Base-by-base conservation (phyloP, 2,329 filamentous ascomycete species). In the Calonectria pteridis region DNA sequence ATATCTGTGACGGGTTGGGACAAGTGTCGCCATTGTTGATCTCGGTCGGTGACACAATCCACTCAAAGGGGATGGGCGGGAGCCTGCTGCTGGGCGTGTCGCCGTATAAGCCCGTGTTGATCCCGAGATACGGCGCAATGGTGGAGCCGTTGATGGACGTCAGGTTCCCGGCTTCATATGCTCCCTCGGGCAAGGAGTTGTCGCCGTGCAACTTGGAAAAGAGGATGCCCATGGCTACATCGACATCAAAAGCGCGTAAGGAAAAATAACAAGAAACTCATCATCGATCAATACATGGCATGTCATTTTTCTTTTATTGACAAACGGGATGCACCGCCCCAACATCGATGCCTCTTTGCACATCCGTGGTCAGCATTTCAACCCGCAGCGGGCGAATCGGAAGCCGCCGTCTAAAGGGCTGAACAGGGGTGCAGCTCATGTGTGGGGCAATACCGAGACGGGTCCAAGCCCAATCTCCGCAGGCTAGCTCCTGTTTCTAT, bases 1-100 rank as follows among this genome's bases (percentile, higher is more conserved):
- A 28, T 14, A 78, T 75, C 3, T 65, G 69, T 4, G 66, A 63
- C 0, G 69, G 71, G 6, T 70, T 63, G 10, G 76, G 77, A 28
- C 78, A 79, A 4, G 76, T 64, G 3, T 55, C 20, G 23, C 55
- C 55, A 62, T 62, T 33, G 23, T 53, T 23, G 71, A 77, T 16
- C 13, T 67, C 40, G 3, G 67, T 69, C 6, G 77, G 76, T 13
- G 77, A 78, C 14, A 80, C 55, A 5, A 79, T 78, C 77, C 77
- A 80, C 69, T 80, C 78, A 7, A 77, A 76, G 1, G 77, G 78
- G 35, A 80, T 76, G 1, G 77, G 76, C 3, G 78, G 77, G 3
- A 76, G 72, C 20, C 72, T 43, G 6, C 16, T 50, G 9, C 43
- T 55, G 6, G 75, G 40, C 26, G 70, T 75, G 33, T 40, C 35